Conservation (phyloP, 2,329 filamentous ascomycete species). For the Metarhizium album region DNA sequence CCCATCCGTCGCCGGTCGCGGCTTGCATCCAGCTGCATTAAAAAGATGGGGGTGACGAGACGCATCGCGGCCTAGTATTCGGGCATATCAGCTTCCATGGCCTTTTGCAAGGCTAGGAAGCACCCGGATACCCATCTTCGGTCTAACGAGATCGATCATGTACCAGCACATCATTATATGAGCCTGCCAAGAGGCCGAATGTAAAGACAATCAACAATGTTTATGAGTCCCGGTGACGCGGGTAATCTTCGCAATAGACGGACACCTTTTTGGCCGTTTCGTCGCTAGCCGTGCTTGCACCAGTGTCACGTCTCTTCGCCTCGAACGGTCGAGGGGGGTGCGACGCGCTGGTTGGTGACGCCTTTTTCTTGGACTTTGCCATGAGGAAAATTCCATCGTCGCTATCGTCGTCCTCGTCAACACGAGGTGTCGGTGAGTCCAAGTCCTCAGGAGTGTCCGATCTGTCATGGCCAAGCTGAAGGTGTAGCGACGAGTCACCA, state of each 20-base stretch:
- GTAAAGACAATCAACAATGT: neutral
- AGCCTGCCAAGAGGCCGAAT: conserved; percentile 10
- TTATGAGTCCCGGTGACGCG: neutral
- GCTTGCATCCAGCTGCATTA: conserved; percentile 4
- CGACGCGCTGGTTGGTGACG: conserved; percentile 11
- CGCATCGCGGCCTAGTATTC: neutral
- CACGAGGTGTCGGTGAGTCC: conserved; percentile 5
- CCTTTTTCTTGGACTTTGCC: conserved; percentile 39
- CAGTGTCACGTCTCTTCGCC: conserved; percentile 44
- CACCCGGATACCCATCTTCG: neutral
- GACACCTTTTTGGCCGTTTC: conserved; percentile 52
- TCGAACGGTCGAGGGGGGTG: conserved; percentile 20
- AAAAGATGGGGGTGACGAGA: conserved; percentile 1
- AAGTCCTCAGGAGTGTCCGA: conserved; percentile 3
- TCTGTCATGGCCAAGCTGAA: conserved; percentile 16
- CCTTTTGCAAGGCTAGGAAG: neutral
- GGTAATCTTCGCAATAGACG: conserved; percentile 22
- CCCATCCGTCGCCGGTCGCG: neutral
- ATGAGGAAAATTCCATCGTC: conserved; percentile 45
- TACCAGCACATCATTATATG: conserved; percentile 6
- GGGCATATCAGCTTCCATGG: neutral
- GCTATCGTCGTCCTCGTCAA: conserved; percentile 37
- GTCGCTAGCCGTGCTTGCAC: conserved; percentile 49
- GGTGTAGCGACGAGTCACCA: conserved; percentile 18
- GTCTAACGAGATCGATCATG: conserved; percentile 5